Conservation (phyloP, 805 yeast species). For the Ogataea sp. region DNA sequence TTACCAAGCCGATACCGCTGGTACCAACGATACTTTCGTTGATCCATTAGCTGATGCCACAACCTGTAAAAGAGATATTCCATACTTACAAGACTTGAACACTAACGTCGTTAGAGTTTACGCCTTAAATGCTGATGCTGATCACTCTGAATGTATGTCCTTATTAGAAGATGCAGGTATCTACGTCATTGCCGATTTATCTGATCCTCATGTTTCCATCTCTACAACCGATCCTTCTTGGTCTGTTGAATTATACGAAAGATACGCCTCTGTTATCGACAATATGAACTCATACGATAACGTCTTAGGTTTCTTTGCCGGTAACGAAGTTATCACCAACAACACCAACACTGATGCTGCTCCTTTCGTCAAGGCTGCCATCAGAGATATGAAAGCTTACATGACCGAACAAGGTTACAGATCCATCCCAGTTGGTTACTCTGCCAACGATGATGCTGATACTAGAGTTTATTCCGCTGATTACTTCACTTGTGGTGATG, state of each 20-base stretch:
- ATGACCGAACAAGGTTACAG: conserved; percentile 55
- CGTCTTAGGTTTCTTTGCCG: conserved; percentile 76
- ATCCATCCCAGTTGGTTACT: conserved; percentile 72
- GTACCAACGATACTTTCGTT: conserved; percentile 36
- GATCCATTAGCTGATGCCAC: conserved; percentile 65
- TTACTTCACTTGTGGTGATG: conserved; percentile 69
- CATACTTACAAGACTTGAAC: conserved; percentile 50
- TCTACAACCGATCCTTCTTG: conserved; percentile 57
- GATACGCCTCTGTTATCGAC: conserved; percentile 68
- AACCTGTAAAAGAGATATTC: conserved; percentile 66
- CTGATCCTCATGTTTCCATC: conserved; percentile 58
- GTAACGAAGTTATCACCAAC: conserved; percentile 76
- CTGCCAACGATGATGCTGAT: conserved; percentile 65
- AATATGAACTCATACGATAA: conserved; percentile 61
- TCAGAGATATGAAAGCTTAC: conserved; percentile 69
- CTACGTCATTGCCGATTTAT: conserved; percentile 72
- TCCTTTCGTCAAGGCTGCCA: conserved; percentile 76
- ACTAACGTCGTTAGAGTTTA: conserved; percentile 74
- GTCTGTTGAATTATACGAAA: conserved; percentile 51
- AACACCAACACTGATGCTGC: conserved; percentile 63
- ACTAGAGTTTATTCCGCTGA: conserved; percentile 65
- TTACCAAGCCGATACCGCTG: conserved; percentile 62
- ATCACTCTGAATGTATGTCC: conserved; percentile 64
- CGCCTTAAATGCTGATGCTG: conserved; percentile 55
- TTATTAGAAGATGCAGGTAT: conserved; percentile 66